Evolutionary conservation across 176 grass and related monocot species (phyloP), one percentile per base, ranked within the genome.

Genomic region (Alloteropsis semialata): DNA sequence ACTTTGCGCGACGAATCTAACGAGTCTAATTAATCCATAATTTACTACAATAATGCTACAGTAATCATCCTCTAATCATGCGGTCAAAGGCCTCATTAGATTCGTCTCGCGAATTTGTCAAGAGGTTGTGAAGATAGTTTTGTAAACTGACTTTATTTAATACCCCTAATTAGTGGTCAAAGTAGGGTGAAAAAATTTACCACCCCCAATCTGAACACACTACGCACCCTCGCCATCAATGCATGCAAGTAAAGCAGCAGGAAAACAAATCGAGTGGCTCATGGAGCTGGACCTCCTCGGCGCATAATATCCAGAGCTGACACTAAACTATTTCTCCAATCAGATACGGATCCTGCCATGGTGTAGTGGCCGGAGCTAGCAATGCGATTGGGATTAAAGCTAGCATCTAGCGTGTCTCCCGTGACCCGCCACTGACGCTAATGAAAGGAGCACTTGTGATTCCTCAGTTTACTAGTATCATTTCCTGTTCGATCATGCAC

Each of bases 361-460:
- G 25, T 11, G 51, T 42, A 19, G 38, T 24, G 53, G 27, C 25
- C 69, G 43, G 42, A 46, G 70, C 28, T 32, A 49, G 29, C 80
- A n/a, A n/a, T 38, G 28, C 28, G 54, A 59, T n/a, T 37, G n/a
- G n/a, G n/a, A n/a, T n/a, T n/a, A n/a, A 48, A 49, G 41, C 14
- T 82, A 72, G 46, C 77, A 4, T 13, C 22, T 17, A 22, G 77
- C 44, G 32, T 65, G 45, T 16, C 77, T 11, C 62, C 62, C 22
- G 32, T 68, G 63, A 49, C 22, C 64, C 58, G 5, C 62, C 72
- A 85, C 64, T 54, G 74, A 61, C 39, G 53, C 62, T 49, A 69
- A 60, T 28, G 37, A 27, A 48, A 70, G 63, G 64, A 29, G 74
- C 74, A 85, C 83, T 85, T 72, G 68, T 9, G 69, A 72, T 72